phyloP scores from a whole-genome alignment of 129 eudicot genomes.

The Apium graveolens region DNA sequence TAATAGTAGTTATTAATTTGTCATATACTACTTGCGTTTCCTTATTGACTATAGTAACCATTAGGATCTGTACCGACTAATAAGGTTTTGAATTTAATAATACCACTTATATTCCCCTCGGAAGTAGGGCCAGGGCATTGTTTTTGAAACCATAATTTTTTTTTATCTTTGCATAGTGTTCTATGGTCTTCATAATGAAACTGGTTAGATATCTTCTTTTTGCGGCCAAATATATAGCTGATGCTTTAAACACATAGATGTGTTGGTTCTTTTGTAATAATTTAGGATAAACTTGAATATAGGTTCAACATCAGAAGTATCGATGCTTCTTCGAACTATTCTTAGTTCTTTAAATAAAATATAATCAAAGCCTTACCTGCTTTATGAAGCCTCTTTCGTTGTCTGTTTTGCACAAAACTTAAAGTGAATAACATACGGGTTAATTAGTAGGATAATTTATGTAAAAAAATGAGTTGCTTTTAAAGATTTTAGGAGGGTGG shows the following conservation, averaged over 20 bases:
- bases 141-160: not conserved
- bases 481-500: not conserved
- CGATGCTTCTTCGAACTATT: not conserved
- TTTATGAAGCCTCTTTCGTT: no score
- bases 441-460: not conserved
- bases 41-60: not conserved
- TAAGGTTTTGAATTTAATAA: no score
- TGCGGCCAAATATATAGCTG: not conserved
- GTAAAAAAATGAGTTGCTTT: not conserved
- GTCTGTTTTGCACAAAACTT: no score
- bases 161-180: not conserved
- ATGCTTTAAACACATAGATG: not conserved
- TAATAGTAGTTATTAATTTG: not conserved
- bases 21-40: not conserved
- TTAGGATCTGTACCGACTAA: not conserved
- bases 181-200: not conserved
- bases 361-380: not conserved
- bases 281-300: not conserved
- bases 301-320: not conserved
- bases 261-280: not conserved
- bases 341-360: not conserved
- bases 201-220: not conserved
- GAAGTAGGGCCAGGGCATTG: not conserved
- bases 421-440: no score
- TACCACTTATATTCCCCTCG: not conserved